These are phyloP conservation scores for Cladosporium colombiae DNA, from an alignment of 2,329 filamentous ascomycete genomes.

Conservation along the genomic window DNA sequence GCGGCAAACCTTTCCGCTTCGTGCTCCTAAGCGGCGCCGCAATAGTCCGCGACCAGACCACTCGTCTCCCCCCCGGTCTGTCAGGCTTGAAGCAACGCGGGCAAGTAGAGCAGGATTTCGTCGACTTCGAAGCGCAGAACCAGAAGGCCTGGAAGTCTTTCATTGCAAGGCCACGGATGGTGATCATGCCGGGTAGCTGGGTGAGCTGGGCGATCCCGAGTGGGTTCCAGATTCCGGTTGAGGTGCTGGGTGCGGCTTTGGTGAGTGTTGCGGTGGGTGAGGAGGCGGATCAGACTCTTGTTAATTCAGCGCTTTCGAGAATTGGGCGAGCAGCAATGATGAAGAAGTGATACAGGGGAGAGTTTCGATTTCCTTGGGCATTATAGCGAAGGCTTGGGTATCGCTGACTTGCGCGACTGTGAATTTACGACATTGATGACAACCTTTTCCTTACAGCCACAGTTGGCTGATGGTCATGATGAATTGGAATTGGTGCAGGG, in stretches of 20 bases:
- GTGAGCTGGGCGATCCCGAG: constrained; percentile 20
- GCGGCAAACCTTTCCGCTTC: constrained; percentile 41
- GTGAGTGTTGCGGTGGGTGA: constrained; percentile 24
- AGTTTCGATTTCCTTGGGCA: neutral
- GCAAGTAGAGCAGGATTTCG: constrained; percentile 32
- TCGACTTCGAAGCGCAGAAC: constrained; percentile 29
- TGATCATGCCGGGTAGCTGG: constrained; percentile 24
- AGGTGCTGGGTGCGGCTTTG: constrained; percentile 28
- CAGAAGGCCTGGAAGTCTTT: constrained; percentile 29
- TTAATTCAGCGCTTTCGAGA: constrained; percentile 26
- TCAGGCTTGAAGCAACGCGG: constrained; percentile 22
- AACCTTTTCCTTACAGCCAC: neutral
- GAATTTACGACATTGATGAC: neutral
- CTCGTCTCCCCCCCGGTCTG: constrained; percentile 25
- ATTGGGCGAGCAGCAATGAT: constrained; percentile 22
- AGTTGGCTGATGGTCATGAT: neutral
- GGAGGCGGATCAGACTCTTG: constrained; percentile 22
- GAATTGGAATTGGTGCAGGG: neutral
- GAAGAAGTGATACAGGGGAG: neutral
- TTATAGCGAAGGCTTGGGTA: neutral
- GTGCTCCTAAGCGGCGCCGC: constrained; percentile 40
- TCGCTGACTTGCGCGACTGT: neutral
- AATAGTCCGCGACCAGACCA: constrained; percentile 36
- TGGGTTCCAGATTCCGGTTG: constrained; percentile 25
- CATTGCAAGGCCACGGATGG: constrained; percentile 30